These are phyloP conservation scores for Leptodermis oblonga DNA, from an alignment of 257 asterid species.

Conservation along the genomic window DNA sequence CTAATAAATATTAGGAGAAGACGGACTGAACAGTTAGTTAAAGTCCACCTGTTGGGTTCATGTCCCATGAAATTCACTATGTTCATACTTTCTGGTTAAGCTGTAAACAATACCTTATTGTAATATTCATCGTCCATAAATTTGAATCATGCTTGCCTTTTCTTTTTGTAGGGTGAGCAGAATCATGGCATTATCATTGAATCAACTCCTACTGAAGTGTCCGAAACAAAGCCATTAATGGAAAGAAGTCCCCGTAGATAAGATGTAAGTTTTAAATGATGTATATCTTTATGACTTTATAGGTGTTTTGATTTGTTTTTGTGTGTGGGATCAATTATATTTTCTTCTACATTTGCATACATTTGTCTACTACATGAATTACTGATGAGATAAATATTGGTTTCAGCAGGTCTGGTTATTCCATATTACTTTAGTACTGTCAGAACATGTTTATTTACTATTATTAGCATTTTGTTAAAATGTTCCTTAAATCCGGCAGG, in stretches of 20 bases:
- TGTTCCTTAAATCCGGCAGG: not conserved
- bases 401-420: not conserved
- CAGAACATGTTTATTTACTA: not conserved
- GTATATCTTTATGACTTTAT: slow-evolving; percentile 8
- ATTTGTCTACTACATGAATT: not conserved
- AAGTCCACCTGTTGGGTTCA: not conserved
- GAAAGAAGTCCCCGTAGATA: slow-evolving; percentile 35
- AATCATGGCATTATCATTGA: slow-evolving; percentile 37
- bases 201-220: slow-evolving; percentile 42
- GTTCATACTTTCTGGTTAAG: not conserved
- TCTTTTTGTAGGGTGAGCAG: slow-evolving; percentile 47
- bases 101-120: not conserved
- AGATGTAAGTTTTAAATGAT: slow-evolving; percentile 43
- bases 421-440: not conserved
- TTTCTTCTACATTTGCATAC: not conserved
- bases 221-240: slow-evolving; percentile 33
- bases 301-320: not conserved
- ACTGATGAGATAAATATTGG: not conserved
- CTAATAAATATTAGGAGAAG: not conserved
- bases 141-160: slow-evolving; percentile 21
- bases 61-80: not conserved
- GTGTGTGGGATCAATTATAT: not conserved
- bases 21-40: not conserved
- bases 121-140: not conserved
- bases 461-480: not conserved